Evolutionary conservation across 2,329 filamentous ascomycete species (phyloP).

Genomic region (Phialocephala sp.): DNA sequence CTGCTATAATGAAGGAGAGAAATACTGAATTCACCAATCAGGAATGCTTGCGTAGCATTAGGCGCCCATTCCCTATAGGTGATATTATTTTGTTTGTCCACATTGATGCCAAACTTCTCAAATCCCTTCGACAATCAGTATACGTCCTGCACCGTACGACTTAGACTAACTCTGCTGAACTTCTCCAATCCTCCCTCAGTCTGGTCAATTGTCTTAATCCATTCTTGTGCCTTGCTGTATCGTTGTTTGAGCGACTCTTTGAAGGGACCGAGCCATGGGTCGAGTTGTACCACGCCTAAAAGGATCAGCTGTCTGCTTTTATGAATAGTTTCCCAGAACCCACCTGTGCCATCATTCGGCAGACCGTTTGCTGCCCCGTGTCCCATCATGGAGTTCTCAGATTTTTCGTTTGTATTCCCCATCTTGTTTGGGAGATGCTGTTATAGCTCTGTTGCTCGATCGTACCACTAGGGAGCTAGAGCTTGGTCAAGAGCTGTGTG

Average conservation of each 20-base stretch:
- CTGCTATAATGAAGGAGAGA: slow-evolving; percentile 26
- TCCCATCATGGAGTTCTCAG: slow-evolving; percentile 37
- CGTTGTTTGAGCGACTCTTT: slow-evolving; percentile 76
- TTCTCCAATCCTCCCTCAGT: slow-evolving; percentile 89
- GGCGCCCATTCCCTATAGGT: slow-evolving; percentile 96
- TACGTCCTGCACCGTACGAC: slow-evolving; percentile 1
- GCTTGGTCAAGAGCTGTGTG: slow-evolving; percentile 10
- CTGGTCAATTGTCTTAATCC: slow-evolving; percentile 84
- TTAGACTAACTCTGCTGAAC: slow-evolving; percentile 74
- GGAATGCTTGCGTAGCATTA: slow-evolving; percentile 80
- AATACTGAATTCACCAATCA: slow-evolving; percentile 93
- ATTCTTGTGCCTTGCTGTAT: slow-evolving; percentile 79
- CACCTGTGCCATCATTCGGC: slow-evolving; percentile 76
- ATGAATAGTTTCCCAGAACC: slow-evolving; percentile 31
- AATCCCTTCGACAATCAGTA: slow-evolving; percentile 64
- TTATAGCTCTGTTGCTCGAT: slow-evolving; percentile 7
- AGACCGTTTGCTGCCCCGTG: slow-evolving; percentile 54
- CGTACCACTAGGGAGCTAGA: background rate
- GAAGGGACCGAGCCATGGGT: slow-evolving; percentile 90
- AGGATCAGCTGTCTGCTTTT: slow-evolving; percentile 29
- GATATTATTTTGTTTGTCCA: slow-evolving; percentile 82
- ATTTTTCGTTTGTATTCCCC: slow-evolving; percentile 38
- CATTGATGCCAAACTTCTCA: slow-evolving; percentile 85
- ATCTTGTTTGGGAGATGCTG: slow-evolving; percentile 32
- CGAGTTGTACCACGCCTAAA: slow-evolving; percentile 82